Percentiles rank a stretch among this genome's conserved stretches.
Conservation (phyloP, 192 early-diverging fungal genomes). For the Phlyctochytrium arcticum region DNA sequence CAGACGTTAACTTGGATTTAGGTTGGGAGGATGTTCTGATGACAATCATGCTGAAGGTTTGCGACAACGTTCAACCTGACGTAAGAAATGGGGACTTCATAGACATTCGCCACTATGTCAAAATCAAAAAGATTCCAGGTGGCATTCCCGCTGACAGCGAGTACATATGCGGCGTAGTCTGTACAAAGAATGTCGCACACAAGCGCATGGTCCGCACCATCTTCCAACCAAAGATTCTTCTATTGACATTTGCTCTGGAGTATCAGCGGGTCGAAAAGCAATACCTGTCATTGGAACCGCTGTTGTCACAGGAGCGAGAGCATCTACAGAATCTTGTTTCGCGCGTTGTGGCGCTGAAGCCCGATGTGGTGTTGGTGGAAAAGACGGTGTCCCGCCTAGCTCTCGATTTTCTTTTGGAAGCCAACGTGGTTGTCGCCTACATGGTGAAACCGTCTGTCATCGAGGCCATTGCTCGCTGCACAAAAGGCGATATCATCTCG, state of each 20-base stretch:
- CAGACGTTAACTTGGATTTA: constrained; percentile 43
- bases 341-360: constrained; percentile 71
- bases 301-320: constrained; percentile 79
- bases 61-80: constrained; percentile 57
- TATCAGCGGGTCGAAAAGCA: constrained; percentile 69
- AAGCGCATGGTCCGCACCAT: constrained; percentile 77
- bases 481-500: constrained; percentile 74
- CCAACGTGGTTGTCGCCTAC: constrained; percentile 74
- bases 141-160: constrained; percentile 71
- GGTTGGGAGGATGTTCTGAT: constrained; percentile 72
- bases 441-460: constrained; percentile 87
- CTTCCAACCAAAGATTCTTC: constrained; percentile 71
- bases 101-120: constrained; percentile 85
- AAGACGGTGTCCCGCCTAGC: constrained; percentile 81
- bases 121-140: constrained; percentile 93
- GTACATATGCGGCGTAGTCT: constrained; percentile 90
- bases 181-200: constrained; percentile 88
- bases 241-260: constrained; percentile 84
- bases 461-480: constrained; percentile 79
- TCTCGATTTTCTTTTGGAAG: constrained; percentile 73
- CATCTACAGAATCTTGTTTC: constrained; percentile 75
- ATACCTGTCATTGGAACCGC: constrained; percentile 75
- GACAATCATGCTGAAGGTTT: constrained; percentile 63
- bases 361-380: constrained; percentile 77
- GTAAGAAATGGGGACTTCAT: constrained; percentile 72